phyloP scores from a whole-genome alignment of 176 grass and related monocot species.

The Elymus sibiricus region DNA sequence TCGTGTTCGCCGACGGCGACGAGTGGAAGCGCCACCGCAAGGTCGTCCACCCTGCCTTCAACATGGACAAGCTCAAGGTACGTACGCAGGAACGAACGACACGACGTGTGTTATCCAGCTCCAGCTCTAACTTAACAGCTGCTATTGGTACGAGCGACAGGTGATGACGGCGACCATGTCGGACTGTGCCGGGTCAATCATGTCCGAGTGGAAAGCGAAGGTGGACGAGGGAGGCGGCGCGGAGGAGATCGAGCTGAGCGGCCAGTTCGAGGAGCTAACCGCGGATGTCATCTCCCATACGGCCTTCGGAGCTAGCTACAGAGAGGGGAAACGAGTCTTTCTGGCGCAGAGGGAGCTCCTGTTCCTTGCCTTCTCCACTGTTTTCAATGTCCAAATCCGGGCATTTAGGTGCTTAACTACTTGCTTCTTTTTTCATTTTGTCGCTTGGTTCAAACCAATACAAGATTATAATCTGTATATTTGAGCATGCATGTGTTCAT shows the following conservation, averaged over 20 bases:
- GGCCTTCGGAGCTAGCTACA: slow-evolving; percentile 20
- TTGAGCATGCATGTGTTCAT: not conserved
- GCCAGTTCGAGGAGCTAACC: not conserved
- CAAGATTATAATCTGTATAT: not conserved
- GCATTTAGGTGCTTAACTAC: not conserved
- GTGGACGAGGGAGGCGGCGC: not conserved
- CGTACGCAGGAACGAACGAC: too few species aligned
- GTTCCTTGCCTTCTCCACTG: not conserved
- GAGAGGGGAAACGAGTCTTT: slow-evolving; percentile 16
- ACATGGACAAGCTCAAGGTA: slow-evolving; percentile 21
- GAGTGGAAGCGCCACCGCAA: slow-evolving; percentile 39
- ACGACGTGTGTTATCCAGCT: too few species aligned
- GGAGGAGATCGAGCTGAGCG: slow-evolving; percentile 8
- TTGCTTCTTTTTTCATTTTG: not conserved
- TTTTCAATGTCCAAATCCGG: not conserved
- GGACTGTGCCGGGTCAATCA: not conserved
- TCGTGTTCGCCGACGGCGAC: slow-evolving; percentile 5
- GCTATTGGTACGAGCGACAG: not conserved
- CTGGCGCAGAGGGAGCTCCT: not conserved
- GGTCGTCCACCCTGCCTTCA: slow-evolving; percentile 31
- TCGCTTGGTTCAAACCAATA: not conserved
- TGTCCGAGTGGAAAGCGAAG: not conserved
- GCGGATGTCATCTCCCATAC: not conserved
- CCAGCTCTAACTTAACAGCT: too few species aligned
- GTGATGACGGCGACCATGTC: not conserved